These are phyloP conservation scores for Pichia inconspicua DNA, from an alignment of 1,139 yeast species.

Conservation along the genomic window DNA sequence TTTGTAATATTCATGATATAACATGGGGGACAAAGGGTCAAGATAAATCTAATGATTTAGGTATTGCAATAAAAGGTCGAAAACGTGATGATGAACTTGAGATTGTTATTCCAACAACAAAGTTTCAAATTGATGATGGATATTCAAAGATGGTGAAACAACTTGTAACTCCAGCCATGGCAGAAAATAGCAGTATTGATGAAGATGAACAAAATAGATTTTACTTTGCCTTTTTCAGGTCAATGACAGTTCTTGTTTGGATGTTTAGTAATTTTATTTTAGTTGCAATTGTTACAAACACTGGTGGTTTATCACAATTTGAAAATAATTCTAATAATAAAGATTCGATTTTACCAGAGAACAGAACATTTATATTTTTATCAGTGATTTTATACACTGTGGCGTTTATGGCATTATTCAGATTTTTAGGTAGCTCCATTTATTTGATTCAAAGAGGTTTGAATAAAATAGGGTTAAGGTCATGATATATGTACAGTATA, in stretches of 20 bases:
- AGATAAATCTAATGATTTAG: slow-evolving; percentile 55
- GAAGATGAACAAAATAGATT: slow-evolving; percentile 39
- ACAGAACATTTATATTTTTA: slow-evolving; percentile 39
- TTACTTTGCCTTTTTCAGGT: slow-evolving; percentile 69
- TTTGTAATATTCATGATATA: slow-evolving; percentile 78
- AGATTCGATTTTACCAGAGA: slow-evolving; percentile 18
- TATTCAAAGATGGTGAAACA: slow-evolving; percentile 46
- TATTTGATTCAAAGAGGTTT: slow-evolving; percentile 31
- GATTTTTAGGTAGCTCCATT: slow-evolving; percentile 54
- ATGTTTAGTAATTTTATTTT: slow-evolving; percentile 62
- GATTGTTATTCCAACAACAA: slow-evolving; percentile 60
- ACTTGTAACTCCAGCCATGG: slow-evolving; percentile 25
- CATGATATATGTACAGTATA: slow-evolving; percentile 1
- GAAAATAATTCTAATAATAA: slow-evolving; percentile 19
- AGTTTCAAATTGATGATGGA: slow-evolving; percentile 52
- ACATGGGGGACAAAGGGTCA: slow-evolving; percentile 87
- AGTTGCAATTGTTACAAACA: slow-evolving; percentile 61
- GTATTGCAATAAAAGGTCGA: slow-evolving; percentile 47
- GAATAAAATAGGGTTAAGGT: slow-evolving; percentile 10
- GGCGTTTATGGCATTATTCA: slow-evolving; percentile 68
- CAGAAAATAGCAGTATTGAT: slow-evolving; percentile 4
- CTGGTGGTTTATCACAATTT: slow-evolving; percentile 47
- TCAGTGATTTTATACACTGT: slow-evolving; percentile 78
- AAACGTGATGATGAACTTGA: slow-evolving; percentile 43
- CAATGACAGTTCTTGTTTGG: slow-evolving; percentile 75